phyloP scores from a whole-genome alignment of 495 filamentous ascomycete species.

The Neurospora sp. region DNA sequence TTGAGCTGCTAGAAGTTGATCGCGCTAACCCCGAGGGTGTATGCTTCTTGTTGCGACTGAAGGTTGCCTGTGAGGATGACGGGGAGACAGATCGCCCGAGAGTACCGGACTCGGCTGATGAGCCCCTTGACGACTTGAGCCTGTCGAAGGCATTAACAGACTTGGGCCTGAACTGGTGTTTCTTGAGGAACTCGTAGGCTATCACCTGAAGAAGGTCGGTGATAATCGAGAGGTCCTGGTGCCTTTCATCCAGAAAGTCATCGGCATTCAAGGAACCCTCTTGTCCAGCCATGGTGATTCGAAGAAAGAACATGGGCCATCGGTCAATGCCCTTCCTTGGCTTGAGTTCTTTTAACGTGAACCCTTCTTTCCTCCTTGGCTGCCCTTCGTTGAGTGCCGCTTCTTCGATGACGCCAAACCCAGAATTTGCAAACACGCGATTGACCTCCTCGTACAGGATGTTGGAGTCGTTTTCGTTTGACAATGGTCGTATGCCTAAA shows the following conservation, averaged over 20 bases:
- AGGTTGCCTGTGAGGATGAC: background rate
- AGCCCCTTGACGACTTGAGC: conserved; percentile 5
- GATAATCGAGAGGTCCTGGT: conserved; percentile 32
- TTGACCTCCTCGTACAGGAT: conserved; percentile 74
- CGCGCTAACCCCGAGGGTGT: background rate
- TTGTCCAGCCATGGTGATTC: conserved; percentile 40
- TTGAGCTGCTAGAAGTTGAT: background rate
- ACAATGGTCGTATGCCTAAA: conserved; percentile 53
- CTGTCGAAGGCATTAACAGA: conserved; percentile 13
- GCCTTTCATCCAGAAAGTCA: conserved; percentile 28
- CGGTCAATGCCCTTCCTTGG: conserved; percentile 60
- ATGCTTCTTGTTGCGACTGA: background rate
- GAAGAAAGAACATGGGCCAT: conserved; percentile 88
- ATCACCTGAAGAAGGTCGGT: conserved; percentile 54
- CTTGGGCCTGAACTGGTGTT: conserved; percentile 52
- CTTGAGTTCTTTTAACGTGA: conserved; percentile 47
- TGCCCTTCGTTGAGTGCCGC: conserved; percentile 11
- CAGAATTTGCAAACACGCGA: conserved; percentile 61
- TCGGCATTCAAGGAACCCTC: conserved; percentile 10
- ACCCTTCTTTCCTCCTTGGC: conserved; percentile 30
- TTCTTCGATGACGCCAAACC: conserved; percentile 60
- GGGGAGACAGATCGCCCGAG: background rate
- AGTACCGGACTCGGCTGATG: background rate
- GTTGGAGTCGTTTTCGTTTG: conserved; percentile 45
- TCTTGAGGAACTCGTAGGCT: conserved; percentile 56